Evolutionary conservation across 495 filamentous ascomycete genomes (phyloP), one percentile per base, ranked within the genome.

Genomic region (Evernia prunastri): DNA sequence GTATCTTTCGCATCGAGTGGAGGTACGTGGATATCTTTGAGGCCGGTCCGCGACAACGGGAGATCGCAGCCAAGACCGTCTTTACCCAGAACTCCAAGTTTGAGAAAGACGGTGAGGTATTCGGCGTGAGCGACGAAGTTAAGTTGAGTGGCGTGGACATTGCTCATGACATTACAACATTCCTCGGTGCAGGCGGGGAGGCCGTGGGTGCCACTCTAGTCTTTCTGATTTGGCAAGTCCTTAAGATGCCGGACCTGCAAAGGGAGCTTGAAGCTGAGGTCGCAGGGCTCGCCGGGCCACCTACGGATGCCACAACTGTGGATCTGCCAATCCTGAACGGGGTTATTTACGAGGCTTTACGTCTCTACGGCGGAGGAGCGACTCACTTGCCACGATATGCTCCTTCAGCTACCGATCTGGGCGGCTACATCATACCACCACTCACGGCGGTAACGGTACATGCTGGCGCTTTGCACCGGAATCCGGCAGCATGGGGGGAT

Each of bases 201-300:
- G 9, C 64, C 27, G 51, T 58, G 4, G 64, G 58, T 25, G 59
- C 56, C 2, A 33, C 64, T 29, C 51, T 66, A 23, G 56, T 59
- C 23, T 66, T 42, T 47, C 27, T 66, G 47, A 62, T 66, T 25
- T 66, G 64, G 64, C 40, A 49, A n/a, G 37, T 66, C 25, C 36
- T 66, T 23, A 17, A 27, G 39, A 57, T 57, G 43, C 64, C 64
- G n/a, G 64, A 66, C 18, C 31, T 66, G 31, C 64, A 66, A 51
- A 66, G 58, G 35, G 39, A 66, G 45, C 58, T 66, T 23, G 64
- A 66, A 36, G 58, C 45, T 1, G 64, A 66, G 35, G 64, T 66
- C 6, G 61, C 61, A 15, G 47, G 35, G 45, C 23, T 59, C 47
- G 37, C 29, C 23, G 64, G 58, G 20, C 53, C 61, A 42, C 27